A percentile compares a stretch with the other conserved stretches of the same genome.
These are phyloP conservation scores for Clarireedia homoeocarpa DNA, from an alignment of 2,329 filamentous ascomycete genomes.

Conservation along the genomic window DNA sequence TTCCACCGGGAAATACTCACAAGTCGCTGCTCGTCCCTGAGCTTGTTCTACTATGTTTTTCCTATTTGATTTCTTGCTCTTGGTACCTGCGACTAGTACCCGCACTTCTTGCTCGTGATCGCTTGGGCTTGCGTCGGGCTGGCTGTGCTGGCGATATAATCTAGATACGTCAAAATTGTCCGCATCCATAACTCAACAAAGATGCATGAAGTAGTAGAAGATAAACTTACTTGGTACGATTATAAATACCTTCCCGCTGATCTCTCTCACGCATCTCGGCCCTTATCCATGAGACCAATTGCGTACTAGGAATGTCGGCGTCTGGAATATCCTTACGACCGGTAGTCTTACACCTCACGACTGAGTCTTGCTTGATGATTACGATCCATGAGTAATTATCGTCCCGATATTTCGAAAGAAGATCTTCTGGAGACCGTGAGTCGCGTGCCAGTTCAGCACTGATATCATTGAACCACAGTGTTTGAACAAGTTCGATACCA, in stretches of 20 bases:
- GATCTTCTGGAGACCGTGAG: constrained; percentile 69
- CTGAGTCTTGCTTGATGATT: constrained; percentile 71
- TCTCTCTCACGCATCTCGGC: constrained; percentile 76
- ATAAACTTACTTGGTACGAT: constrained; percentile 29
- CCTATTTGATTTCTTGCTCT: constrained; percentile 87
- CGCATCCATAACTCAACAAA: background rate
- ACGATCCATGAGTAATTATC: constrained; percentile 81
- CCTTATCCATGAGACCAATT: constrained; percentile 74
- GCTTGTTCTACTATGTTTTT: constrained; percentile 79
- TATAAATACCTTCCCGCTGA: constrained; percentile 44
- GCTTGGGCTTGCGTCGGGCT: constrained; percentile 16
- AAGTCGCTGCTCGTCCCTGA: constrained; percentile 47
- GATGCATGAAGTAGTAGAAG: background rate
- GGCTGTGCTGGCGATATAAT: constrained; percentile 24
- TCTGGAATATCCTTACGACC: constrained; percentile 68
- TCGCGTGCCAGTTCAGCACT: constrained; percentile 83
- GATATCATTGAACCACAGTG: constrained; percentile 76
- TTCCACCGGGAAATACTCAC: background rate
- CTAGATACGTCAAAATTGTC: constrained; percentile 10
- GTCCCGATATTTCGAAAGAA: constrained; percentile 68
- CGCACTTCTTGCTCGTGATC: constrained; percentile 66
- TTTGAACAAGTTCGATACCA: constrained; percentile 69
- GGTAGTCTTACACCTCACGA: constrained; percentile 72
- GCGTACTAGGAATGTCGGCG: constrained; percentile 63
- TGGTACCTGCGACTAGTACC: constrained; percentile 74